phyloP scores from a whole-genome alignment of 2,329 filamentous ascomycete species.

The Beauveria rudraprayagi region DNA sequence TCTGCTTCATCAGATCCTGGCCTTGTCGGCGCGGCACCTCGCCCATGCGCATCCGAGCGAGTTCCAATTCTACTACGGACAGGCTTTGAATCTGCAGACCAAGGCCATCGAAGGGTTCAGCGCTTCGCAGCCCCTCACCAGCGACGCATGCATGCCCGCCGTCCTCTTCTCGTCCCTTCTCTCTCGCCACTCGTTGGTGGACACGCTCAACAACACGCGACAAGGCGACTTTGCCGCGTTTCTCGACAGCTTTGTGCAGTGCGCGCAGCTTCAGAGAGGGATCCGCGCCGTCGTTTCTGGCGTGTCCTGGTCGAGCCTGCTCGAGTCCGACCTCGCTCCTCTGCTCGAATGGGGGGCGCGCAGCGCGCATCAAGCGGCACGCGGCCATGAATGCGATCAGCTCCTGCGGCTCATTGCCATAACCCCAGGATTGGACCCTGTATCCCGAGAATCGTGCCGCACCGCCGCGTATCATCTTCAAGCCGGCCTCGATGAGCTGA shows the following conservation, averaged over 20 bases:
- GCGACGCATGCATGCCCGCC: background rate
- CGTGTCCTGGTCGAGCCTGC: background rate
- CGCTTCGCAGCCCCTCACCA: background rate
- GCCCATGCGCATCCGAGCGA: background rate
- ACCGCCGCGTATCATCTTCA: background rate
- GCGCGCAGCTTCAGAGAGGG: background rate
- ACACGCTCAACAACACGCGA: background rate
- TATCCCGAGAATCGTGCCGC: background rate
- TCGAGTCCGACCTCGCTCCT: background rate
- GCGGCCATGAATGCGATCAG: background rate
- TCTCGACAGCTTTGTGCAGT: background rate
- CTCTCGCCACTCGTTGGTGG: background rate
- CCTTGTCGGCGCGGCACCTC: slow-evolving; percentile 1
- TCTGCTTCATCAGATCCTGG: slow-evolving; percentile 2
- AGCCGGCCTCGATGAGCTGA: background rate
- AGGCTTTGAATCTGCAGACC: slow-evolving; percentile 1
- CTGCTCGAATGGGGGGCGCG: background rate
- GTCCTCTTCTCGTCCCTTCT: slow-evolving; percentile 5
- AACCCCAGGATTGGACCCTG: background rate
- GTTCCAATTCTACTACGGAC: background rate
- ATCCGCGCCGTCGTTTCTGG: background rate
- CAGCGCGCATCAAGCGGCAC: background rate
- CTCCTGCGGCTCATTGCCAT: background rate
- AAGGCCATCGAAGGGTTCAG: background rate
- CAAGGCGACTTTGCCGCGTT: background rate